phyloP scores from a whole-genome alignment of 1,139 yeast species.

The Kurtzmaniella quercitrusa region DNA sequence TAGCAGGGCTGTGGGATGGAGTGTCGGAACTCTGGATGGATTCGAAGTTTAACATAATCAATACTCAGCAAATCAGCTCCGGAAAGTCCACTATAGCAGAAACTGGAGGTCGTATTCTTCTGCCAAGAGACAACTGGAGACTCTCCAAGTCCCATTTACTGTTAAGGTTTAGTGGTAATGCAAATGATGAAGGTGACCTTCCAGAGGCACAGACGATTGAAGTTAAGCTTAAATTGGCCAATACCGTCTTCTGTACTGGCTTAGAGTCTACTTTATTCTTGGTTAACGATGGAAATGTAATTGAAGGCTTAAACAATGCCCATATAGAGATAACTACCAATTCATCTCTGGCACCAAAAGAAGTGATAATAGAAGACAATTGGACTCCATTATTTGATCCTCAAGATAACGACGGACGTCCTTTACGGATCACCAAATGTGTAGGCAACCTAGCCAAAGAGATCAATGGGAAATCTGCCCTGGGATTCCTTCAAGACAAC shows the following conservation, averaged over 20 bases:
- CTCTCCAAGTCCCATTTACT: conserved; percentile 22
- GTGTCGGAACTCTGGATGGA: conserved; percentile 48
- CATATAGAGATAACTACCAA: not conserved
- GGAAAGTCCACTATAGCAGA: conserved; percentile 18
- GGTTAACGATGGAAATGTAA: conserved; percentile 14
- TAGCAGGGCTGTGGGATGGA: conserved; percentile 37
- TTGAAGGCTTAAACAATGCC: conserved; percentile 21
- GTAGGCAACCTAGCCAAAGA: conserved; percentile 50
- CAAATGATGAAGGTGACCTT: too few relatives aligned
- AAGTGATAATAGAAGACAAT: conserved; percentile 17
- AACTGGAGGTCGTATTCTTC: conserved; percentile 29
- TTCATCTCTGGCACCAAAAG: not conserved
- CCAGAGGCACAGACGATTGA: conserved; percentile 4
- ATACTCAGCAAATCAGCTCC: not conserved
- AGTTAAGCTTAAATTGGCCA: conserved; percentile 30
- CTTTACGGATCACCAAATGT: conserved; percentile 36
- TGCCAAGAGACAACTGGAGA: conserved; percentile 39
- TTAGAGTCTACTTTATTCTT: conserved; percentile 33
- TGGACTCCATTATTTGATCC: conserved; percentile 31
- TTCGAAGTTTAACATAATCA: conserved; percentile 9
- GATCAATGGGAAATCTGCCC: conserved; percentile 47
- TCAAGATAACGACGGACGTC: conserved; percentile 8
- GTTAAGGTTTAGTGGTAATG: conserved; percentile 15
- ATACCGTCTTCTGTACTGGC: conserved; percentile 37
- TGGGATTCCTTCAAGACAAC: conserved; percentile 45